These are phyloP conservation scores for Spirogloea muscicola DNA, from an alignment of 139 green algal genomes.

Conservation along the genomic window DNA sequence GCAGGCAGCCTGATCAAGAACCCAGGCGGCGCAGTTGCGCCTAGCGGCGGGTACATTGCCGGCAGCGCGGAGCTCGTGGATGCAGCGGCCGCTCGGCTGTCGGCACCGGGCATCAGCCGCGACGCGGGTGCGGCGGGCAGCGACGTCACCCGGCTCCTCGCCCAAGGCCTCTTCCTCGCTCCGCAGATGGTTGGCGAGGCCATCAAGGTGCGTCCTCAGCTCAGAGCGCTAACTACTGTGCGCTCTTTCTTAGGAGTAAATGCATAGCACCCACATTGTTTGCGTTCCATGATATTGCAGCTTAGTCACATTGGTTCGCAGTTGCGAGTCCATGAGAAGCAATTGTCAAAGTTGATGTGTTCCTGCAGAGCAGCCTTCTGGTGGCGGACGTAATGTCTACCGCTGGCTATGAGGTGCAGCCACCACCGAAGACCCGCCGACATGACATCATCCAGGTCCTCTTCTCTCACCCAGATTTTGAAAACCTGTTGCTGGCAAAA, in stretches of 20 bases:
- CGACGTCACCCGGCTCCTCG: slow-evolving; percentile 65
- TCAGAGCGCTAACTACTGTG: no score
- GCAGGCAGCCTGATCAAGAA: slow-evolving; percentile 96
- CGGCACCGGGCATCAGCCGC: slow-evolving; percentile 76
- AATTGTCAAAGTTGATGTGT: no score
- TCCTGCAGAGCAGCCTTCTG: slow-evolving; percentile 77
- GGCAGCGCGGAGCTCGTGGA: slow-evolving; percentile 71
- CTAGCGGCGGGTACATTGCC: slow-evolving; percentile 88
- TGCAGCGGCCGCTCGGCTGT: slow-evolving; percentile 68
- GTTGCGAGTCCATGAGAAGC: no score
- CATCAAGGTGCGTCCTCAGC: slow-evolving; percentile 71
- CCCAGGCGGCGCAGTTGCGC: slow-evolving; percentile 78
- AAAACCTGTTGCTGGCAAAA: no score
- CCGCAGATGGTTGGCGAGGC: slow-evolving; percentile 87
- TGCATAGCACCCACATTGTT: no score
- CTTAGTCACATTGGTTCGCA: no score
- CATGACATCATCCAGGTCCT: slow-evolving; percentile 83
- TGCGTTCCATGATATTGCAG: no score
- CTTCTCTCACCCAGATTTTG: no score
- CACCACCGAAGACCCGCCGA: slow-evolving; percentile 19
- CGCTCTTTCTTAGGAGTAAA: no score
- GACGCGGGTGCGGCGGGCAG: slow-evolving; percentile 66
- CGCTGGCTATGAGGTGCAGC: slow-evolving; percentile 4
- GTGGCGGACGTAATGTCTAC: slow-evolving; percentile 61
- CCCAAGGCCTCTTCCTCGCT: slow-evolving; percentile 69